phyloP scores from a whole-genome alignment of 2,329 filamentous ascomycete species.

The Calonectria honghensis region DNA sequence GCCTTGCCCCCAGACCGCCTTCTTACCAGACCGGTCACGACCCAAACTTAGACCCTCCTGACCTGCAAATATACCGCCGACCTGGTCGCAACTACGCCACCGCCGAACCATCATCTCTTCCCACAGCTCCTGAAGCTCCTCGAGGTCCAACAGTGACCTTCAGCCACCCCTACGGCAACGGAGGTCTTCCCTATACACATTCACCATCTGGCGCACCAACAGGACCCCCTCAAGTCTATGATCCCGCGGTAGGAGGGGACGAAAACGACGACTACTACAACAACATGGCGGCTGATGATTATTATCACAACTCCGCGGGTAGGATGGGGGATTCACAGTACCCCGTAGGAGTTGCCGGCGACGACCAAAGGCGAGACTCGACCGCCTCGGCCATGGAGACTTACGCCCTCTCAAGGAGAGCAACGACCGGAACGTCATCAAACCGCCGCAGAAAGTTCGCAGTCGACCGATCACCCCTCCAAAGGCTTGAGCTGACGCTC shows the following conservation, averaged over 20 bases:
- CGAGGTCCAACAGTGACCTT: conserved; percentile 76
- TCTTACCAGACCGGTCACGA: conserved; percentile 71
- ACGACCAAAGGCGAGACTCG: conserved; percentile 52
- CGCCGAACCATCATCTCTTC: conserved; percentile 61
- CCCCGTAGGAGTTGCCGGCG: conserved; percentile 45
- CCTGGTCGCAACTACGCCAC: conserved; percentile 60
- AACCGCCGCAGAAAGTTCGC: conserved; percentile 78
- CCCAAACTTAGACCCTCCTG: conserved; percentile 62
- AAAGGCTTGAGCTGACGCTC: conserved; percentile 93
- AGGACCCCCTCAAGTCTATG: conserved; percentile 35
- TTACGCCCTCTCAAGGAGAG: conserved; percentile 59
- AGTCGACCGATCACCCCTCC: conserved; percentile 90
- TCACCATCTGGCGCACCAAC: conserved; percentile 40
- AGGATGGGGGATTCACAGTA: conserved; percentile 47
- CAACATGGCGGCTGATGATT: conserved; percentile 54
- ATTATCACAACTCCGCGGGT: conserved; percentile 51
- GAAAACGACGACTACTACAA: conserved; percentile 50
- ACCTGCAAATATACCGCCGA: conserved; percentile 65
- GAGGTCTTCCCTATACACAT: conserved; percentile 52
- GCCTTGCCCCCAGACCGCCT: conserved; percentile 76
- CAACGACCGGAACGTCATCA: conserved; percentile 62
- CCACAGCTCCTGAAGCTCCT: conserved; percentile 77
- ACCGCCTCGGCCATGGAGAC: conserved; percentile 48
- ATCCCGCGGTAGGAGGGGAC: conserved; percentile 33
- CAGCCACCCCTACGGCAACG: conserved; percentile 65